Base-by-base conservation (phyloP, 177 flowering plant genomes). In the Vitis hybrid region DNA sequence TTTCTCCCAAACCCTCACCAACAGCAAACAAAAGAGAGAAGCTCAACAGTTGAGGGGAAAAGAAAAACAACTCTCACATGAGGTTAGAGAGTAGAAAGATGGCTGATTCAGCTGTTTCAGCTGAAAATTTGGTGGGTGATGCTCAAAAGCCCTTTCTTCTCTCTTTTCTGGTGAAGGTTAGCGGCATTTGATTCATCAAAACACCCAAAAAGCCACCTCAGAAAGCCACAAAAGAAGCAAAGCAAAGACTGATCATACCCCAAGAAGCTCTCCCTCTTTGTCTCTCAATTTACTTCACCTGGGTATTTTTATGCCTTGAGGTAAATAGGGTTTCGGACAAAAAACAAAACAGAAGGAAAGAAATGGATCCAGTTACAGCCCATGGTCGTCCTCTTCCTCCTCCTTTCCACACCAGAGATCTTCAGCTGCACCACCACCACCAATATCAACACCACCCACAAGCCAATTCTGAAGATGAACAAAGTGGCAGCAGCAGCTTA, bases 351-450 rank as follows among this genome's bases (percentile, higher is more conserved):
- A 28, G 4, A 28, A 28, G 31, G 31, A 47, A 63, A 28, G 20
- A 64, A 22, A 92, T 92, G 97, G 90, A 92, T 85, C 94, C 83
- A 64, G 68, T 90, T n/a, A 73, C 90, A 76, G 88, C 87, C 52
- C 97, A 90, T 66, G 89, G 89, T 54, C 92, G 88, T 66, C 80
- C 92, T 61, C 91, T 88, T 53, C 95, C 91, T 12, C 92, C 96
- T 59, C 92, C 93, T 54, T 91, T 91, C 67, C 86, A 79, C 66
- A 67, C 82, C 2, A 79, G 90, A 82, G 92, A 85, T 76, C 85
- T 88, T 57, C 87, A 86, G 62, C 84, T 90, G 15, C 90, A 87
- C 33, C 89, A 84, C 47, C 92, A 76, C 13, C 81, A 80, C 18
- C 85, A 76, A 14, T 72, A 61, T 0, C 80, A 70, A 14, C 82